Percentiles rank a stretch among this genome's conserved stretches.
These are phyloP conservation scores for Leccinum colubrinum DNA, from an alignment of 1,284 basidiomycete genomes.

Conservation along the genomic window DNA sequence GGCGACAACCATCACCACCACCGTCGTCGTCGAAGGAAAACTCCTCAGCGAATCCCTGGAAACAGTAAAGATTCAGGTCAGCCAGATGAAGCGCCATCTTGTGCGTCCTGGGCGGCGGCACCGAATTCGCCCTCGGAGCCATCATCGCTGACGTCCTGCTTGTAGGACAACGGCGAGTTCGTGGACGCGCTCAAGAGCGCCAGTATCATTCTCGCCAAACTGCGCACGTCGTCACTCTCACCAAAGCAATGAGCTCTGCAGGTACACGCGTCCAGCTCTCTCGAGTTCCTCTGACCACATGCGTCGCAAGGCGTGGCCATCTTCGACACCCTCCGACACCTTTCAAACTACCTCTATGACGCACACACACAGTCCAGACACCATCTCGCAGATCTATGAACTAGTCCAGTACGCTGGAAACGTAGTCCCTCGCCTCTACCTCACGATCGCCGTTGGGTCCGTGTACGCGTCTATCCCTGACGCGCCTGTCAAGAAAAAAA, in stretches of 20 bases:
- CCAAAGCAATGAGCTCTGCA: constrained; percentile 95
- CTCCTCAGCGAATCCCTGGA: no score
- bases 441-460: constrained; percentile 97
- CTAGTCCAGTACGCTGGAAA: constrained; percentile 96
- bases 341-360: constrained; percentile 93
- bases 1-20: not conserved
- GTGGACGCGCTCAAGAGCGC: no score
- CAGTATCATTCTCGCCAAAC: no score
- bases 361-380: constrained; percentile 58
- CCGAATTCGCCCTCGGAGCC: no score
- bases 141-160: no score
- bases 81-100: no score
- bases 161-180: no score
- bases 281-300: not conserved
- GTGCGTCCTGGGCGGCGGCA: no score
- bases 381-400: constrained; percentile 95
- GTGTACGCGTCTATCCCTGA: constrained; percentile 97
- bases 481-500: constrained; percentile 94
- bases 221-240: no score
- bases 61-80: no score
- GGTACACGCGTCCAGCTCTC: constrained; percentile 24
- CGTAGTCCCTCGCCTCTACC: constrained; percentile 91
- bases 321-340: constrained; percentile 89
- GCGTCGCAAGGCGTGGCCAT: constrained; percentile 83
- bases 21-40: no score